These are phyloP conservation scores for Metschnikowia orientalis DNA, from an alignment of 805 yeast species.

Conservation along the genomic window DNA sequence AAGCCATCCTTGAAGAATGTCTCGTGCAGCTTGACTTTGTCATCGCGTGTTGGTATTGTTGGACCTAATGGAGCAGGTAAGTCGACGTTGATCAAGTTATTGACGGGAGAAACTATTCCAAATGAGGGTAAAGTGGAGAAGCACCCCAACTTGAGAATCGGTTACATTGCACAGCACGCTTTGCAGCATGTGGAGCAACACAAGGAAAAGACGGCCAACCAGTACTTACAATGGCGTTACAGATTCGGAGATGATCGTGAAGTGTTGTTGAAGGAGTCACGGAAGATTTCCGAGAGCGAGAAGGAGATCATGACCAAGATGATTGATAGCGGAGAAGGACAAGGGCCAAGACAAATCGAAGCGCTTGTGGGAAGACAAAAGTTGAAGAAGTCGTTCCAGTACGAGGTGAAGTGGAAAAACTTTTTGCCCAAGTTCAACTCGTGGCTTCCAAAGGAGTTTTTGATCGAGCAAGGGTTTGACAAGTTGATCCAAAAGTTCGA, in stretches of 20 bases:
- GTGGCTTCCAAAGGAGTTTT: constrained; percentile 82
- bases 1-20: constrained; percentile 78
- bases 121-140: constrained; percentile 87
- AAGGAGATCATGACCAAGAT: constrained; percentile 70
- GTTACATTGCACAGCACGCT: constrained; percentile 98
- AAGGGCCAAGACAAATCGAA: constrained; percentile 84
- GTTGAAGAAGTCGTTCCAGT: constrained; percentile 92
- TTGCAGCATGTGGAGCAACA: constrained; percentile 95
- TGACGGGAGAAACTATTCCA: constrained; percentile 90
- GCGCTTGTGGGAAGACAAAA: constrained; percentile 97
- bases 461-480: constrained; percentile 53
- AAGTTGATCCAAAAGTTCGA: constrained; percentile 43
- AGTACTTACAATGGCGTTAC: constrained; percentile 97
- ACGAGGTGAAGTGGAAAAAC: constrained; percentile 89
- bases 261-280: constrained; percentile 82
- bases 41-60: constrained; percentile 94
- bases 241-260: constrained; percentile 98
- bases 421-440: constrained; percentile 93
- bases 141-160: constrained; percentile 96
- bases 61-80: constrained; percentile 99
- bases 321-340: constrained; percentile 78
- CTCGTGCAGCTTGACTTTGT: constrained; percentile 84
- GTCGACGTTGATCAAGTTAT: constrained; percentile 86
- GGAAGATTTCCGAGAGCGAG: constrained; percentile 76
- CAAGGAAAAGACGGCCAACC: constrained; percentile 96